These are phyloP conservation scores for Aspergillus eucalypticola DNA, from an alignment of 2,329 filamentous ascomycete genomes.

Conservation along the genomic window DNA sequence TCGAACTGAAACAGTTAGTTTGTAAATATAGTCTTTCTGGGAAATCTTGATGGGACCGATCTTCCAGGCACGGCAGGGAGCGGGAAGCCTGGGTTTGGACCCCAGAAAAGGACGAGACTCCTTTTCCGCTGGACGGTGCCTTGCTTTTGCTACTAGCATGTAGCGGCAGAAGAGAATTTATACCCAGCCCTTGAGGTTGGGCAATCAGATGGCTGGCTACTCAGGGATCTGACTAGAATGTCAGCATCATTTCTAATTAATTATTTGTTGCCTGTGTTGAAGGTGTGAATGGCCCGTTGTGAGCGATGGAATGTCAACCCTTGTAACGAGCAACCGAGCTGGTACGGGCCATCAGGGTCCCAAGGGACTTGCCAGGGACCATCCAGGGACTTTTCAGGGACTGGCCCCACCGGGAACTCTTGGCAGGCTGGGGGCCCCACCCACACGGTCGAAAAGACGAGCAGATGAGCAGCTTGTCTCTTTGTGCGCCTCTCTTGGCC, in stretches of 20 bases:
- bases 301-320: no score
- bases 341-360: neutral
- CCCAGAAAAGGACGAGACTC: neutral
- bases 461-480: neutral
- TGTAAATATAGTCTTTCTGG: neutral
- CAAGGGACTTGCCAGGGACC: neutral
- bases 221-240: neutral
- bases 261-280: no score
- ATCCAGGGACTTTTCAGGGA: neutral
- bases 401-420: neutral
- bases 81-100: neutral
- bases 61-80: conserved; percentile 2
- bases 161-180: neutral
- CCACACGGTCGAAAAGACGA: neutral
- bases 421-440: neutral
- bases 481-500: neutral
- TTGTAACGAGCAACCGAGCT: neutral
- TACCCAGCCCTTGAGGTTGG: neutral
- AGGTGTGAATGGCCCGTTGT: no score
- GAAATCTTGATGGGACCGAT: neutral
- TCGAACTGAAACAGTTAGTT: neutral
- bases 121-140: neutral
- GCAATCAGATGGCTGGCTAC: neutral
- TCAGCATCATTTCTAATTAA: neutral
- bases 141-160: neutral